Conservation (phyloP, 169 alveolate species). For the Plasmodium sp. region DNA sequence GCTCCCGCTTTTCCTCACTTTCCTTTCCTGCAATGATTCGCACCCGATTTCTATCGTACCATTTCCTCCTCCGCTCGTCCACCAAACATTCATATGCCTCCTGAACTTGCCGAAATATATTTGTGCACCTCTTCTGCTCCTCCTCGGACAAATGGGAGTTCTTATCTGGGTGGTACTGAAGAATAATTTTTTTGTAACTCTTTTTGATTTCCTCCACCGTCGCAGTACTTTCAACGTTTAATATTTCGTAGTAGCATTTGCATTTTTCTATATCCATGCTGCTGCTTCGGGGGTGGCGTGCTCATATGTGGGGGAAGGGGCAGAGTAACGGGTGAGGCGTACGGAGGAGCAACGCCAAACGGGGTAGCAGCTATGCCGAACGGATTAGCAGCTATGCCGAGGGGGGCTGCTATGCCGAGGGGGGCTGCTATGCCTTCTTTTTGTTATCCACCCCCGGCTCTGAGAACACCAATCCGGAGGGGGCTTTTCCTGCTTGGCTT, state of each 20-base stretch:
- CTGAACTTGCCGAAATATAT: slow-evolving; percentile 85
- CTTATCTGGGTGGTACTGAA: slow-evolving; percentile 93
- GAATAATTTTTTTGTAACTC: slow-evolving; percentile 86
- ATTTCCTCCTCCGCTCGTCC: slow-evolving; percentile 87
- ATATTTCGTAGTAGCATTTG: slow-evolving; percentile 74
- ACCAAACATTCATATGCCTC: slow-evolving; percentile 90
- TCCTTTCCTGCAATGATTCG: slow-evolving; percentile 82
- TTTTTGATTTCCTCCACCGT: slow-evolving; percentile 86
- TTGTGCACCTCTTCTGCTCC: slow-evolving; percentile 78
- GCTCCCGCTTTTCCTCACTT: background rate
- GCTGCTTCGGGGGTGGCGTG: background rate
- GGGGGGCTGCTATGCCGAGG: no score
- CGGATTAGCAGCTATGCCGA: no score
- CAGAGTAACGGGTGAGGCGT: background rate
- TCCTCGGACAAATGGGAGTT: slow-evolving; percentile 74
- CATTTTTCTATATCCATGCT: slow-evolving; percentile 68
- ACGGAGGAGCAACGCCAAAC: background rate
- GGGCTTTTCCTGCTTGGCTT: background rate
- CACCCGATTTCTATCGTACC: slow-evolving; percentile 82
- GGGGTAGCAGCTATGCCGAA: background rate
- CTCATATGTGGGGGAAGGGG: background rate
- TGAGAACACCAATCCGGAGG: background rate
- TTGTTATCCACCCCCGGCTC: background rate
- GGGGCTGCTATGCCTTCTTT: background rate
- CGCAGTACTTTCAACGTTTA: slow-evolving; percentile 74